A percentile compares a stretch with the other conserved stretches of the same genome.
Evolutionary conservation across 2,329 filamentous ascomycete genomes (phyloP).

Genomic region (Phialemonium atrogriseum): DNA sequence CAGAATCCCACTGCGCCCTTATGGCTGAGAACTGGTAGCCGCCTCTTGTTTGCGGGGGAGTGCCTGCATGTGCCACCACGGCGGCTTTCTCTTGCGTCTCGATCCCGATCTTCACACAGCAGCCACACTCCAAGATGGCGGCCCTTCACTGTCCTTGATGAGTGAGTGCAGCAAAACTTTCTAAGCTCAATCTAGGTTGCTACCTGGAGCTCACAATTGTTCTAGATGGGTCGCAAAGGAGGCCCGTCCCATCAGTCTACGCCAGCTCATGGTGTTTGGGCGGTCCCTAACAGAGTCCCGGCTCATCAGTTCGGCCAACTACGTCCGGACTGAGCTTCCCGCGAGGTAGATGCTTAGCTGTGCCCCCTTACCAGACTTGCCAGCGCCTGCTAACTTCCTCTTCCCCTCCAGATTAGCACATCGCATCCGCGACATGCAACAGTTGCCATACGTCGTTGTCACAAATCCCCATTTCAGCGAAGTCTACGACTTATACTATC

Average conservation of each 20-base stretch:
- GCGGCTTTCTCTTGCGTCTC: slow-evolving; percentile 1
- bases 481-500: slow-evolving; percentile 95
- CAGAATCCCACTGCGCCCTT: slow-evolving; percentile 15
- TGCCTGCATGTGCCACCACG: neutral
- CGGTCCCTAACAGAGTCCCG: slow-evolving; percentile 84
- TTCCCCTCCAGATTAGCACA: slow-evolving; percentile 69
- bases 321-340: slow-evolving; percentile 89
- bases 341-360: too few species aligned
- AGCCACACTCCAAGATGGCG: slow-evolving; percentile 43
- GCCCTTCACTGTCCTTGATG: slow-evolving; percentile 55
- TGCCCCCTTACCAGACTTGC: too few species aligned
- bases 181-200: too few species aligned
- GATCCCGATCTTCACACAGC: slow-evolving; percentile 8
- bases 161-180: slow-evolving; percentile 34
- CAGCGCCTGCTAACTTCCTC: too few species aligned
- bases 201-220: slow-evolving; percentile 11
- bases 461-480: slow-evolving; percentile 91
- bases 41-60: neutral
- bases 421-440: slow-evolving; percentile 94
- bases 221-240: slow-evolving; percentile 85
- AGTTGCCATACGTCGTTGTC: slow-evolving; percentile 88
- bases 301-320: slow-evolving; percentile 90
- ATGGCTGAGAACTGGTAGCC: slow-evolving; percentile 15
- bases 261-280: slow-evolving; percentile 95
- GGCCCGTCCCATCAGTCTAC: slow-evolving; percentile 88